Conservation (phyloP, 768 basidiomycete genomes). For the Collybia sp. region DNA sequence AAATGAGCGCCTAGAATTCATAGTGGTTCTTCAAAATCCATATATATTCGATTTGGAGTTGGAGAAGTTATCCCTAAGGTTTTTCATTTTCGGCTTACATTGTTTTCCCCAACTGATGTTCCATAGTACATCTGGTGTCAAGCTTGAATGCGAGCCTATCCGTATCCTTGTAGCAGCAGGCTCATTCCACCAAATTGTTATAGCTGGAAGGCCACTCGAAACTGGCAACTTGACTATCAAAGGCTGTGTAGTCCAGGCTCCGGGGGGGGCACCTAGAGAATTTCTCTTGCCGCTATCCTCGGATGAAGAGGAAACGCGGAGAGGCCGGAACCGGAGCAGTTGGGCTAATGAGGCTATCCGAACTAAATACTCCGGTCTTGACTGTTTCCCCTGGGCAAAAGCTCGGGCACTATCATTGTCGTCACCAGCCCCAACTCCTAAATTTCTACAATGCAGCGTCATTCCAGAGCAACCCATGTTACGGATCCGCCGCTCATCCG, state of each 20-base stretch:
- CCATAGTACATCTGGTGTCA: constrained; percentile 74
- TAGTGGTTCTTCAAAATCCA: constrained; percentile 84
- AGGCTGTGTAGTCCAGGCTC: constrained; percentile 76
- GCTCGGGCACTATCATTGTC: constrained; percentile 29
- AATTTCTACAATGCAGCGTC: constrained; percentile 78
- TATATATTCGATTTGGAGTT: constrained; percentile 91
- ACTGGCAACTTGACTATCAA: constrained; percentile 67
- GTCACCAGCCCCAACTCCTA: constrained; percentile 23
- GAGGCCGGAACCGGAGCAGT: constrained; percentile 52
- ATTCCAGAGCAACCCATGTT: constrained; percentile 86
- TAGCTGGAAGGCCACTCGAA: constrained; percentile 62
- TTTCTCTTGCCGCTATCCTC: constrained; percentile 74
- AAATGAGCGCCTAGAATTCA: constrained; percentile 78
- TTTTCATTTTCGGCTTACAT: constrained; percentile 7
- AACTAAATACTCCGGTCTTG: constrained; percentile 71
- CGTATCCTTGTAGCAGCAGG: constrained; percentile 68
- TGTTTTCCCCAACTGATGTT: constrained; percentile 4
- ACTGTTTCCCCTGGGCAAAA: constrained; percentile 61
- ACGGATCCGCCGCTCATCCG: constrained; percentile 80
- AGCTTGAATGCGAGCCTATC: constrained; percentile 62
- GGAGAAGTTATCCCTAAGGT: constrained; percentile 81
- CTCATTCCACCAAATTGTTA: constrained; percentile 65
- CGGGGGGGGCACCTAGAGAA: constrained; percentile 65
- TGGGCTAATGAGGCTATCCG: constrained; percentile 64
- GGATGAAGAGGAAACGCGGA: constrained; percentile 62